Base-by-base conservation (phyloP, 441 rosid species). In the Kokia cookei region DNA sequence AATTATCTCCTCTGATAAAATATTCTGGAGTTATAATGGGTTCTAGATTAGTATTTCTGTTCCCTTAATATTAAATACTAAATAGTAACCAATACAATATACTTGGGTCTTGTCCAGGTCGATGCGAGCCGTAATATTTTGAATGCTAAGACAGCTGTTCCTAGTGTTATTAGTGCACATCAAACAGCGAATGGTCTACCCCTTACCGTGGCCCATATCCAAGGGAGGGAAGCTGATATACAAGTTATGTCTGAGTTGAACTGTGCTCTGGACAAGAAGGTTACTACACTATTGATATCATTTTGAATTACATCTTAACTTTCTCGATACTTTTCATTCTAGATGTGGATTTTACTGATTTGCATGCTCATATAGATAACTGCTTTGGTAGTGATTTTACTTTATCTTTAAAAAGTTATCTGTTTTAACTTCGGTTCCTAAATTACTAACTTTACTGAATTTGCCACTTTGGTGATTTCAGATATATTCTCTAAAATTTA, bases 191-290 rank as follows among this genome's bases (percentile, higher is more conserved):
- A 50, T 80, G 72, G 77, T 77, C 93, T 86, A 75, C 84, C 87
- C 76, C 80, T 69, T 81, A 74, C 81, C 59, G 73, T 72, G 45
- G 60, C 80, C 40, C 85, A 81, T 71, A 66, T 74, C 73, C 90
- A 85, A 75, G 85, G 82, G 59, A 91, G 90, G 79, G 97, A 89
- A 85, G 84, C 83, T 80, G 91, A 86, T 75, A 70, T 82, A 74
- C 89, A 74, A 75, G 87, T 86, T 76, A 73, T 87, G 73, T 84
- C 90, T 27, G 86, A 79, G 70, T 84, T 88, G 76, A 83, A 81
- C 26, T 79, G 64, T 73, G 82, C 89, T 73, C 81, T 78, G 75
- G 87, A 86, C 77, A 89, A 83, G 78, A 90, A 88, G 97, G 98
- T 93, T 68, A 70, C 37, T 54, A 6, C 22, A 9, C 64, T 19